Conservation (phyloP, 805 yeast genomes). For the Cyberlindnera euphorbiae region DNA sequence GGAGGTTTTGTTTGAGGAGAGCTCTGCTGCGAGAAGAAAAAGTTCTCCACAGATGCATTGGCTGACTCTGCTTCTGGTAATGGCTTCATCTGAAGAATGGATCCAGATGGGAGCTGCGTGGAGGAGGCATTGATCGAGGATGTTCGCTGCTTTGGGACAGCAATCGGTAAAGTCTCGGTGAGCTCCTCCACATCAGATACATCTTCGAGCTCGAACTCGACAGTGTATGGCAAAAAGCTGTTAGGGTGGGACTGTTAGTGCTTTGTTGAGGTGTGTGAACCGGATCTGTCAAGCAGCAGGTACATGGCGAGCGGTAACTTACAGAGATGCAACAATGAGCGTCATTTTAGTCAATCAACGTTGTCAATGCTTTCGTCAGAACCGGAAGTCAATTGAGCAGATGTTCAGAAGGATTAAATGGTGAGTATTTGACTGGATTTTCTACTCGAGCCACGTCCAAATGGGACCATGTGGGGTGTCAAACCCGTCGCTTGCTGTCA, state of each 20-base stretch:
- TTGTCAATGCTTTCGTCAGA: too few relatives aligned
- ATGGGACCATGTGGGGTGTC: not conserved
- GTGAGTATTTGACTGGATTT: too few relatives aligned
- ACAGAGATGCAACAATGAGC: conserved; percentile 64
- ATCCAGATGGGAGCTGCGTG: conserved; percentile 17
- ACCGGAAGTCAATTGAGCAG: not conserved
- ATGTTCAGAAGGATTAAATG: too few relatives aligned
- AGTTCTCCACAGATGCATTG: conserved; percentile 25
- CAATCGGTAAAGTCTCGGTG: conserved; percentile 14
- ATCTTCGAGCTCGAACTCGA: conserved; percentile 43
- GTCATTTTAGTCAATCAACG: conserved; percentile 54
- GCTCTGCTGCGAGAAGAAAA: conserved; percentile 18
- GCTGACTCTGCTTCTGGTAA: conserved; percentile 6
- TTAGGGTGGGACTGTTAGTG: not conserved
- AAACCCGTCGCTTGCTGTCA: not conserved
- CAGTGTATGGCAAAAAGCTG: conserved; percentile 69
- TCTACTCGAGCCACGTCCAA: not conserved
- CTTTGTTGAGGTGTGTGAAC: not conserved
- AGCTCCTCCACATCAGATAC: conserved; percentile 30
- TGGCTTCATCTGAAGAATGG: conserved; percentile 5
- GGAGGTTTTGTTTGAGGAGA: conserved; percentile 8
- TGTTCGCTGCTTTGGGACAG: conserved; percentile 19
- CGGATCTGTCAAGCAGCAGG: not conserved
- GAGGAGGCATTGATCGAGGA: conserved; percentile 13
- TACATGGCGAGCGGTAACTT: conserved; percentile 26